Base-by-base conservation (phyloP, 805 yeast genomes). In the Schwanniomyces polymorphus region DNA sequence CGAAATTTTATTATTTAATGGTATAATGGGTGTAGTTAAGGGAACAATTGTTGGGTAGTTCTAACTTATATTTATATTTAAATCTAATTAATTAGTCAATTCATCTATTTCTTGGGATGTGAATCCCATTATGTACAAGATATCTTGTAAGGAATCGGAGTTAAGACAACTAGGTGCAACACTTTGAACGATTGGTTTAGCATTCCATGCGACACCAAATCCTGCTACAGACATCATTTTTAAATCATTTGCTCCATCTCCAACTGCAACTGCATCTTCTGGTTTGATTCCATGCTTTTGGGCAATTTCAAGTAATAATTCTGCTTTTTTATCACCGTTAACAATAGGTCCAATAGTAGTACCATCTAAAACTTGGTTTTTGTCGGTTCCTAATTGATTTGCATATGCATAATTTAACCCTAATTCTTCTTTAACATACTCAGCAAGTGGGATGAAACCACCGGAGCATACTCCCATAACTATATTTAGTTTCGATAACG, bases 161-260 rank as follows among this genome's bases (percentile, higher is more conserved):
- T 94, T 94, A 52, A 94, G 74, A 50, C 87, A 78, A 38, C 88
- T 76, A 16, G 97, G 97, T 0, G 99, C 98, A 54, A 74, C 71
- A 48, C 68, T 63, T 65, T 91, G 97, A 2, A 94, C 99, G 53
- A 78, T 84, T 18, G 98, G 97, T 64, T 94, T 94, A 17, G 98
- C 99, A 63, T 90, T 88, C 95, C 97, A 94, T 0, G 99, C 99
- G 45, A 94, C 76, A 17, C 99, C 99, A 63, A 82, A 87, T 0
- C 98, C 98, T 2, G 97, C 97, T 11, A 69, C 81, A 2, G 73
- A 79, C 98, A 94, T 94, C 91, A 95, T 95, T 39, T 80, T 79
- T 60, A 94, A 72, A 68, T 94, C 99, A 60, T 94, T 94, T 21
- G 98, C 97, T 33, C 99, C 99, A 63, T 94, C 98, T 31, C 98